Evolutionary conservation across 73 alveolate species (phyloP), one percentile per base, ranked within the genome.

Genomic region (Paramecium biaurelia): DNA sequence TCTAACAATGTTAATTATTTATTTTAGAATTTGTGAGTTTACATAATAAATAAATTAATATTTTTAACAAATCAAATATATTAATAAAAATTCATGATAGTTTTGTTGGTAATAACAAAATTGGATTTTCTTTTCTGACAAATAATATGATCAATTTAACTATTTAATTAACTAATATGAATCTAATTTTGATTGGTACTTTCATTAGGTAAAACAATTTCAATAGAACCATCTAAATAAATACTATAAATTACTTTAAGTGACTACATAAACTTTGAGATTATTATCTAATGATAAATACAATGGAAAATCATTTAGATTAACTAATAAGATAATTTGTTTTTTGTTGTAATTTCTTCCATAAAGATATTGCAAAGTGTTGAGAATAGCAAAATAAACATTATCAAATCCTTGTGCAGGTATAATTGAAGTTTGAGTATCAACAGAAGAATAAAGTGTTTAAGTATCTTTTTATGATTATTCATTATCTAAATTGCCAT

Each of bases 301-400:
- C 7, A 38, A 12, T 1, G 90, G 90, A 23, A 79, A 47, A 79
- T 79, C 90, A 42, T 43, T 79, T 42, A 79, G 23, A 34, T 28
- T 79, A 6, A 79, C 30, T 8, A 79, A 37, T 43, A 79, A 45
- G 21, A 79, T 79, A 12, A 89, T 70, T 53, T 89, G 32, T 12
- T 67, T 76, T 32, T 89, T 89, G 20, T 70, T 18, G 23, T 89
- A 89, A 70, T 89, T 89, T 89, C 94, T 67, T 10, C 85, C 90
- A 45, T 70, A 89, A 23, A 89, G 30, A 26, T 89, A 89, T 72
- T 89, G 15, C 14, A 89, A 37, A 0, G 53, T 38, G 47, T 63
- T 53, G 28, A 70, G 45, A 41, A 89, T 70, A 7, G 94, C 94
- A 70, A 70, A 89, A 32, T 70, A 89, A 8, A 89, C 94, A 89